Conservation (phyloP, 2,329 filamentous ascomycete genomes). For the Aschersonia sp. region DNA sequence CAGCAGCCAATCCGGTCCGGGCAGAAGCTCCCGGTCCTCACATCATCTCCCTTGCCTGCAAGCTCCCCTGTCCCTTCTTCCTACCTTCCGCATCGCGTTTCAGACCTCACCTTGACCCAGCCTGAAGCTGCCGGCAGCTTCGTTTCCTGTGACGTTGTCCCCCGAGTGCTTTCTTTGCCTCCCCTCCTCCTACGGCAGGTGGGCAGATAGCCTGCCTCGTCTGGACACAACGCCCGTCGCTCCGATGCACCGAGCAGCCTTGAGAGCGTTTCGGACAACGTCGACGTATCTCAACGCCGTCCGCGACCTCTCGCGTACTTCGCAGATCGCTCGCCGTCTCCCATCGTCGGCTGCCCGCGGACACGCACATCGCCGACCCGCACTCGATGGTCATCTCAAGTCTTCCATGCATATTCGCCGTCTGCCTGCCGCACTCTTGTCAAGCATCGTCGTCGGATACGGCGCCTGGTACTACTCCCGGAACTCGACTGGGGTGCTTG, state of each 20-base stretch:
- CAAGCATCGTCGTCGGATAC: conserved; percentile 54
- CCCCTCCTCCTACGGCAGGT: no score
- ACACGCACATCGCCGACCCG: conserved; percentile 15
- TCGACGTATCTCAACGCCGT: conserved; percentile 21
- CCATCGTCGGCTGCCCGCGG: conserved; percentile 13
- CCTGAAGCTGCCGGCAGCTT: no score
- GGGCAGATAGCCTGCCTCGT: not conserved
- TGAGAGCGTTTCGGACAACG: conserved; percentile 53
- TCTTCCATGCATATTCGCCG: conserved; percentile 66
- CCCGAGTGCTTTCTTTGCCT: not conserved
- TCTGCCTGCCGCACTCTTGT: conserved; percentile 50
- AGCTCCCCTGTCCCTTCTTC: not conserved
- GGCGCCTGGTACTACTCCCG: conserved; percentile 65
- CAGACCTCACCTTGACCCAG: no score
- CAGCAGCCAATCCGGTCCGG: no score
- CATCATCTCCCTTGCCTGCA: not conserved
- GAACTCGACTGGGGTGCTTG: conserved; percentile 16
- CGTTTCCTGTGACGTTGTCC: not conserved
- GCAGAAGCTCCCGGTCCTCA: not conserved
- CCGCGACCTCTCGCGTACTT: not conserved
- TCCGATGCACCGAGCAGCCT: conserved; percentile 61
- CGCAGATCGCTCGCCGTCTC: conserved; percentile 27
- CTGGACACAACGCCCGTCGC: conserved; percentile 1
- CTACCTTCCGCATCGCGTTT: no score
- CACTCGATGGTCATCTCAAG: conserved; percentile 36